Evolutionary conservation across 257 asterid genomes (phyloP), one percentile per base, ranked within the genome.

Genomic region (Gentiana macrophylla): DNA sequence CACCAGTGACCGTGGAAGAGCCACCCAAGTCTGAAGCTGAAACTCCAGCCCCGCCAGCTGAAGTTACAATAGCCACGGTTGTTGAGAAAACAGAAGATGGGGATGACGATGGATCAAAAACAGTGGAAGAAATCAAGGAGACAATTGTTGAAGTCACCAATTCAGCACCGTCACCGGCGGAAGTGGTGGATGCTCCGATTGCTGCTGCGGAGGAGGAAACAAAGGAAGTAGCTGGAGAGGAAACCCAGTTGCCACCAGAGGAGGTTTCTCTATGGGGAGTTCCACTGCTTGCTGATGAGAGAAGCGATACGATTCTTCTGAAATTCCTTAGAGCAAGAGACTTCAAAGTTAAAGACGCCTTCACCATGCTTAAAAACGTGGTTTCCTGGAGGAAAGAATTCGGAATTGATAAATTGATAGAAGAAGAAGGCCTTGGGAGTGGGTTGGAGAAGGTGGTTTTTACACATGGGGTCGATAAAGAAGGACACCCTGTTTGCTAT

Each of bases 241-340:
- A 70, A 54, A 74, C 74, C 37, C 71, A 77, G 5, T 68, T 61
- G 63, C 75, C 71, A 63, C 94, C 98, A 7, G 98, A 91, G 72
- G 93, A 84, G 57, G 77, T 91, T 7, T 78, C 84, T 36, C 73
- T 91, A 56, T 91, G 98, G 98, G 98, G 96, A 24, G 57, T 82
- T 12, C 77, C 83, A 1, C 93, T 91, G 0, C 68, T 91, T 2
- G 84, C 85, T 1, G 94, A 86, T 51, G 96, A 86, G 37, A 76
- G 69, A 59, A 84, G 84, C 41, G 96, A 91, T 55, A 86, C 75
- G 12, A 66, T 91, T 44, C 95, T 91, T 59, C 98, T 91, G 34
- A 91, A 91, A 44, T 91, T 91, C 77, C 67, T 91, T 9, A 63
- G 96, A 55, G 98, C 98, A 1, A 64, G 98, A 9, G 98, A 91